Percentiles rank a stretch among this genome's conserved stretches.
phyloP scores from a whole-genome alignment of 2,329 filamentous ascomycete species.

The Conoideocrella luteorostrata region DNA sequence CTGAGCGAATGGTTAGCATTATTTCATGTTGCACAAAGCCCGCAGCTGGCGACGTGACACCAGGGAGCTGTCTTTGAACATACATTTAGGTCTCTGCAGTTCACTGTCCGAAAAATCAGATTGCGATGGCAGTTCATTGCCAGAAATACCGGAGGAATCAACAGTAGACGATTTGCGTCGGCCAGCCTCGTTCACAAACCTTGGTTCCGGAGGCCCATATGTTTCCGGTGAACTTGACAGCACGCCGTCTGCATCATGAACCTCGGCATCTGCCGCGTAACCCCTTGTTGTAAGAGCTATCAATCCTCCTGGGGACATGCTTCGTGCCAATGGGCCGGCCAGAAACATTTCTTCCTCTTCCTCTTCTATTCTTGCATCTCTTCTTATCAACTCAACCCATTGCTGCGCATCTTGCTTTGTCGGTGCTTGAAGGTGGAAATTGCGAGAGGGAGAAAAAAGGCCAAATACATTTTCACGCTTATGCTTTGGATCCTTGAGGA shows the following conservation, averaged over 20 bases:
- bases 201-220: constrained; percentile 26
- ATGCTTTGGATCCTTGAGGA: constrained; percentile 82
- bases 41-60: constrained; percentile 18
- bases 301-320: constrained; percentile 30
- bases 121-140: constrained; percentile 66
- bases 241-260: constrained; percentile 34
- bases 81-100: constrained; percentile 36
- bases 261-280: constrained; percentile 7
- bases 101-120: constrained; percentile 81
- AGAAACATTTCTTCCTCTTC: constrained; percentile 80
- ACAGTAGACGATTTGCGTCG: constrained; percentile 55
- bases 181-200: constrained; percentile 23
- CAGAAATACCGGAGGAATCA: constrained; percentile 58
- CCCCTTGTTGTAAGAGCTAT: constrained; percentile 5
- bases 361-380: constrained; percentile 76
- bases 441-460: constrained; percentile 82
- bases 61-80: too few species aligned
- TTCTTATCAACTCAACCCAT: constrained; percentile 79
- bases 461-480: constrained; percentile 85
- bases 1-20: constrained; percentile 2
- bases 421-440: constrained; percentile 80
- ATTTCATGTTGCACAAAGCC: neutral
- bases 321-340: constrained; percentile 55
- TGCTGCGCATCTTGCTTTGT: constrained; percentile 69
- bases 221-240: constrained; percentile 59